Conservation (phyloP, 108 stramenopile species). For the Aureococcus anophagefferens region DNA sequence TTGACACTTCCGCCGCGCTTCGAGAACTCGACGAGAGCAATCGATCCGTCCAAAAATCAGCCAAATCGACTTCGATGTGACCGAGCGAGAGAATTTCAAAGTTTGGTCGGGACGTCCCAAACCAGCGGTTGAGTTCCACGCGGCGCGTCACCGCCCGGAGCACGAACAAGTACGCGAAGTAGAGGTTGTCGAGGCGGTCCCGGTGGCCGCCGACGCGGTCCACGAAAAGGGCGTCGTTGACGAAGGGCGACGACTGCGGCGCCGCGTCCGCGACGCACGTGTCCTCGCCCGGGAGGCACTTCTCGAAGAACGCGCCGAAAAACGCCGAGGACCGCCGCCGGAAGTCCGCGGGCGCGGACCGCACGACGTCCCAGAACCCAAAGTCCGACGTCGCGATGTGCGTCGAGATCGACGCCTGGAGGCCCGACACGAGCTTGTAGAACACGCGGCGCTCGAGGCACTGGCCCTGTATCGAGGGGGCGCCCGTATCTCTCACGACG, state of each 20-base stretch:
- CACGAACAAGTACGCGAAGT: constrained; percentile 26
- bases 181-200: constrained; percentile 23
- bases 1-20: too few species aligned
- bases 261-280: too few species aligned
- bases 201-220: constrained; percentile 11
- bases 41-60: too few species aligned
- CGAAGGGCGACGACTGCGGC: too few species aligned
- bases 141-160: constrained; percentile 11
- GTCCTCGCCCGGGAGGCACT: background rate
- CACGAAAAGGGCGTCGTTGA: background rate
- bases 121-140: too few species aligned
- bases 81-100: too few species aligned
- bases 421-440: constrained; percentile 16
- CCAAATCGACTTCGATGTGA: too few species aligned
- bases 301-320: background rate
- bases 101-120: too few species aligned
- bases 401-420: constrained; percentile 17
- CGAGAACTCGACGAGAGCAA: too few species aligned
- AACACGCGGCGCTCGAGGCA: constrained; percentile 25
- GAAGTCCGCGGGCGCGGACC: background rate
- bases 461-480: background rate
- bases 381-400: constrained; percentile 13
- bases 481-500: too few species aligned
- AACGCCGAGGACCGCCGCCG: too few species aligned
- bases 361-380: background rate